Percentiles rank a stretch among this genome's conserved stretches.
Evolutionary conservation across 352 stramenopile species (phyloP).

Genomic region (Pythium coloratum): DNA sequence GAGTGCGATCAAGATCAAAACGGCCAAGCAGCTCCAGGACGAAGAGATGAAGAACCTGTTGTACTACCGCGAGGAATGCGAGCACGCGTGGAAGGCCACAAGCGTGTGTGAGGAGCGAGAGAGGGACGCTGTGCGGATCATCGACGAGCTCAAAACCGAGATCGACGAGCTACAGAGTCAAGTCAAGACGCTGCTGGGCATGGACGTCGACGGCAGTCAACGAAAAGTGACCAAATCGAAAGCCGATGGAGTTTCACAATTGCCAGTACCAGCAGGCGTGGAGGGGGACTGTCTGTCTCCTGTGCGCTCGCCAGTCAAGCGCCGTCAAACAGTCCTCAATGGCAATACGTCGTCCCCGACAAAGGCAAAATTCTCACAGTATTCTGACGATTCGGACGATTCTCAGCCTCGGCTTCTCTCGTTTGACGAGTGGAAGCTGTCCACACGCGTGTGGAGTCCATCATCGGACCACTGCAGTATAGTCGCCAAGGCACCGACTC

Average conservation of each 20-base stretch:
- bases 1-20: constrained; percentile 54
- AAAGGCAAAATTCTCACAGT: neutral
- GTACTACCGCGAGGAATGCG: constrained; percentile 77
- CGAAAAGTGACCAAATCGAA: neutral
- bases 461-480: neutral
- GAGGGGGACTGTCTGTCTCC: neutral
- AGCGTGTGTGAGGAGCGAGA: constrained; percentile 58
- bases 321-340: neutral
- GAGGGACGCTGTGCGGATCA: constrained; percentile 60
- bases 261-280: neutral
- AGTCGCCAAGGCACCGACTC: constrained; percentile 27
- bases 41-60: constrained; percentile 70
- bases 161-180: constrained; percentile 54
- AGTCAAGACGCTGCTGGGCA: constrained; percentile 43
- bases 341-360: constrained; percentile 7
- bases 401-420: constrained; percentile 26
- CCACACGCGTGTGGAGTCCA: constrained; percentile 53
- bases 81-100: constrained; percentile 63
- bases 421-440: constrained; percentile 66
- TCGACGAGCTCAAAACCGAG: constrained; percentile 64
- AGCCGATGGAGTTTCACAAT: neutral
- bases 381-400: neutral
- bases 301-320: constrained; percentile 16
- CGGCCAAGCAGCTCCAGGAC: constrained; percentile 58
- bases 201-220: neutral